Evolutionary conservation across 1,284 basidiomycete genomes (phyloP).

Genomic region (Quambalaria eucalypti): DNA sequence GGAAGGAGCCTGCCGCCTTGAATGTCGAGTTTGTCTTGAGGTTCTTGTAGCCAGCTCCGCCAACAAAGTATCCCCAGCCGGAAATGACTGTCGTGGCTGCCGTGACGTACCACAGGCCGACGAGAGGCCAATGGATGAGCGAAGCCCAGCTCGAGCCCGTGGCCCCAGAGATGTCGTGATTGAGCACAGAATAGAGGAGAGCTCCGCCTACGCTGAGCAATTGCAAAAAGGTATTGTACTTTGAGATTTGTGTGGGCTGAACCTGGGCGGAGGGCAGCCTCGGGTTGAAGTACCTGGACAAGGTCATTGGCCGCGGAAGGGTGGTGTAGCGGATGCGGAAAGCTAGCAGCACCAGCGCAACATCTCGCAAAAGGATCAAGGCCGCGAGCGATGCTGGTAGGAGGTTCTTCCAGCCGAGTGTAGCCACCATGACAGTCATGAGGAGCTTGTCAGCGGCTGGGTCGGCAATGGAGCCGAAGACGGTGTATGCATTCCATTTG

Average conservation of each 20-base stretch:
- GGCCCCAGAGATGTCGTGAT: slow-evolving; percentile 28
- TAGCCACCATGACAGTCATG: slow-evolving; percentile 86
- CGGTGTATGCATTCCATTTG: slow-evolving; percentile 60
- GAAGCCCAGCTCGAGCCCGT: background rate
- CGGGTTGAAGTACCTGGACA: slow-evolving; percentile 85
- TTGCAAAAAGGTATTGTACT: slow-evolving; percentile 82
- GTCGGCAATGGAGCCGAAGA: slow-evolving; percentile 88
- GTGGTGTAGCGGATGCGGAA: slow-evolving; percentile 90
- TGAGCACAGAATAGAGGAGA: slow-evolving; percentile 71
- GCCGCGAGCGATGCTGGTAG: slow-evolving; percentile 82
- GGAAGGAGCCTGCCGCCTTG: too few relatives aligned
- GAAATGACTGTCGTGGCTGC: background rate
- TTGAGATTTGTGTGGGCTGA: slow-evolving; percentile 59
- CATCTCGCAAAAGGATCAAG: slow-evolving; percentile 81
- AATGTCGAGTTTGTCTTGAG: too few relatives aligned
- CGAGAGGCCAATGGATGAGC: background rate
- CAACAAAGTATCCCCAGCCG: background rate
- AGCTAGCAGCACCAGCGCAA: slow-evolving; percentile 75
- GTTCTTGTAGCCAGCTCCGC: background rate
- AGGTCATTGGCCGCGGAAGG: slow-evolving; percentile 79
- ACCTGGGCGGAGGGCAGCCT: slow-evolving; percentile 89
- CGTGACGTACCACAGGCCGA: background rate
- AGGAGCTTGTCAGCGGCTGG: slow-evolving; percentile 93
- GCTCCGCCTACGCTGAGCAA: slow-evolving; percentile 78
- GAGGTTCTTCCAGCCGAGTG: slow-evolving; percentile 70